Evolutionary conservation across 116 monocot species (phyloP).

Genomic region (Papilionanthe hybrid): DNA sequence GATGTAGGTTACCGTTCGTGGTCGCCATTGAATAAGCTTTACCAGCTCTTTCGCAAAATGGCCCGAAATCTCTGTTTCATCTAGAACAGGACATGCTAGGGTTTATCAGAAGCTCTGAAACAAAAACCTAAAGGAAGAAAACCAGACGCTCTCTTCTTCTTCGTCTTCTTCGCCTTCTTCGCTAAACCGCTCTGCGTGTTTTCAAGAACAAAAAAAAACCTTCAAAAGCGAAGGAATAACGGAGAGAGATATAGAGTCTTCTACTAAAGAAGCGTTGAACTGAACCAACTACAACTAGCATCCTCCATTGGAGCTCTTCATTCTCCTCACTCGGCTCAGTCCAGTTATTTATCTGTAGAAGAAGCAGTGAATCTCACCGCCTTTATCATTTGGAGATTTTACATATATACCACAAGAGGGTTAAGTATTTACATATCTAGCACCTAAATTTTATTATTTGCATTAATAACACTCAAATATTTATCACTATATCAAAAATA

Average conservation of each 20-base stretch:
- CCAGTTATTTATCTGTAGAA: background rate
- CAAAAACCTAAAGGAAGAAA: no score
- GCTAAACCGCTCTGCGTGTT: background rate
- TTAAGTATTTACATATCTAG: no score
- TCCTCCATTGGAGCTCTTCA: background rate
- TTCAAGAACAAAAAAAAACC: background rate
- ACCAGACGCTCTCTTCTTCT: no score
- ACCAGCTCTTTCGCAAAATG: background rate
- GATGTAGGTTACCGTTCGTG: background rate
- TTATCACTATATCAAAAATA: no score
- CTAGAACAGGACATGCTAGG: background rate
- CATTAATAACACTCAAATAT: no score
- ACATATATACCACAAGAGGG: no score
- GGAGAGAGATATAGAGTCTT: background rate
- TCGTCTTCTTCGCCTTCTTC: background rate
- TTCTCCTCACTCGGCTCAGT: background rate
- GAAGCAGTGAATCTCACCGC: background rate
- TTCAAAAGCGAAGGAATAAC: background rate
- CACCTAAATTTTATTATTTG: no score
- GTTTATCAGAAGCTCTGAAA: conserved; percentile 1
- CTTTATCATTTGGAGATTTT: no score
- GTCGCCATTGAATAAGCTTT: background rate
- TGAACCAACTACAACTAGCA: background rate
- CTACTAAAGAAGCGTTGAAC: background rate
- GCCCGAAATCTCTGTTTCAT: background rate